These are phyloP conservation scores for Fusarium stilboides DNA, from an alignment of 2,329 filamentous ascomycete genomes.

Conservation along the genomic window DNA sequence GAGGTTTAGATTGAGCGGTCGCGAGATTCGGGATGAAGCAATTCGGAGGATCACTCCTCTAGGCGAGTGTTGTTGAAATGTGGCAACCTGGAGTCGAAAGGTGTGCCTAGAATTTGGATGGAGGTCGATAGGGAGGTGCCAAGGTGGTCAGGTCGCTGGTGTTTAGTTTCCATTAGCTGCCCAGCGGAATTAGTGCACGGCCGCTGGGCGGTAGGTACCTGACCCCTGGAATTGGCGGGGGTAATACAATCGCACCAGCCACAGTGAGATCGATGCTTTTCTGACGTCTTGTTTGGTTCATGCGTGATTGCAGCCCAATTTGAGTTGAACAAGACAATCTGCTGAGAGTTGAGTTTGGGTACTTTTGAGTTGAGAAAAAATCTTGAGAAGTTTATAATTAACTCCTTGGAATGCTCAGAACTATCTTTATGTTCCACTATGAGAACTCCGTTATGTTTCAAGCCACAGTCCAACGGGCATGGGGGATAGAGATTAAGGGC, in stretches of 20 bases:
- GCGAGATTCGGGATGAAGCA: conserved; percentile 2
- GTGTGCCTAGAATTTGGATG: conserved; percentile 37
- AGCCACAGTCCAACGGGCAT: conserved; percentile 3
- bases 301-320: background rate
- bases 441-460: background rate
- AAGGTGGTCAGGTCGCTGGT: conserved; percentile 47
- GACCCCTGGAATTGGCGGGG: conserved; percentile 33
- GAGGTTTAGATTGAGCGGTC: conserved; percentile 4
- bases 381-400: background rate
- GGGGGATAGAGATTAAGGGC: background rate
- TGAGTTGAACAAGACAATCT: too few relatives aligned
- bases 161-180: conserved; percentile 33
- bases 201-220: conserved; percentile 34
- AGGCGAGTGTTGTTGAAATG: conserved; percentile 36
- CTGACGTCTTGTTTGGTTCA: background rate
- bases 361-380: too few relatives aligned
- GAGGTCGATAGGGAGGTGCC: conserved; percentile 49
- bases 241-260: conserved; percentile 17
- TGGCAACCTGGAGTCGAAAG: conserved; percentile 45
- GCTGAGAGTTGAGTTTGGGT: too few relatives aligned
- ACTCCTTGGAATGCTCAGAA: background rate
- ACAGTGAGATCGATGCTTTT: conserved; percentile 21
- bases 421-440: background rate
- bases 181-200: conserved; percentile 44
- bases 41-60: conserved; percentile 14